Base-by-base conservation (phyloP, 169 alveolate species). In the Eimeria zaria region DNA sequence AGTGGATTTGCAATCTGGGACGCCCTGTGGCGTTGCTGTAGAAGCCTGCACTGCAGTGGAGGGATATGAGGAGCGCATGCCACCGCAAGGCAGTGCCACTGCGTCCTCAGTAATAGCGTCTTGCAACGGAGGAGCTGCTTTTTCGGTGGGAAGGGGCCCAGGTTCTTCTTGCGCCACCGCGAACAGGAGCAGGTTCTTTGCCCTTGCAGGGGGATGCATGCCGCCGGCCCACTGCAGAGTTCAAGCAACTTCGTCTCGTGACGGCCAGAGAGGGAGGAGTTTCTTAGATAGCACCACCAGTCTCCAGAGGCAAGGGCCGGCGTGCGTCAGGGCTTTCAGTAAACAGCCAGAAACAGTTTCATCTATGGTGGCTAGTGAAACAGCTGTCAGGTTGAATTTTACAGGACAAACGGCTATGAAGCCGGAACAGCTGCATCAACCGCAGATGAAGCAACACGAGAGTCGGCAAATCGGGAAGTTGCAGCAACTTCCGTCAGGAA, bases 141-240 rank as follows among this genome's bases (percentile, higher is more conserved):
- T 33, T n/a, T 18, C 76, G 36, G 53, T 12, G 7, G 44, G 92
- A 76, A 55, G 60, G 8, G 27, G 22, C 60, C 1, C 69, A 30
- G 58, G 53, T 36, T 36, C 92, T 36, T 11, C 92, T 8, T 16
- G 46, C 74, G 30, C 5, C 36, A 22, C 27, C 58, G 55, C 14
- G 36, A 20, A 39, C 78, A 58, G 92, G 24, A 84, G 92, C 55
- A 58, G 92, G 58, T 84, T 84, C 69, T 27, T 36, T 58, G 92
- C 76, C 5, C 92, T 84, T 33, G 92, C 78, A 1, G 92, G 55
- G 44, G 92, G 76, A 51, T 39, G 76, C 92, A 3, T 55, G 92
- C 76, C 51, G 3, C 83, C 76, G 36, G 41, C 92, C 27, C 36
- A 55, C 78, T 30, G 80, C 48, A 58, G 92, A 9, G 16, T 9